Evolutionary conservation across 2,329 filamentous ascomycete species (phyloP).

Genomic region (Aspergillus ochraceus): DNA sequence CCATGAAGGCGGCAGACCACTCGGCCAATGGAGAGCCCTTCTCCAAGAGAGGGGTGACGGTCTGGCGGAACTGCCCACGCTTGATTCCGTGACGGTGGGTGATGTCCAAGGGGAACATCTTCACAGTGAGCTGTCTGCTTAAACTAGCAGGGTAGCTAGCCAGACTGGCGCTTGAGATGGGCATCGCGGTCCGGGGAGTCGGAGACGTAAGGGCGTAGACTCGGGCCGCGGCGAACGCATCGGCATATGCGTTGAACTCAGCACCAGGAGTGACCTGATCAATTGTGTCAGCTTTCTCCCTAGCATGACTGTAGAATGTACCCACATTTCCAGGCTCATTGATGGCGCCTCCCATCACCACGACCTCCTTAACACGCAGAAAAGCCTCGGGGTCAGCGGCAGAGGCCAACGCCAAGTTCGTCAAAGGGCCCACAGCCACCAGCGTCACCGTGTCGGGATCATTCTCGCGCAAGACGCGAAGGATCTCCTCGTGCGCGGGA

Average conservation of each 20-base stretch:
- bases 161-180: slow-evolving; percentile 50
- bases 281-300: not conserved
- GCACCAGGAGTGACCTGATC: slow-evolving; percentile 67
- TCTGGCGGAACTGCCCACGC: slow-evolving; percentile 58
- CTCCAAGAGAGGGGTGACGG: slow-evolving; percentile 56
- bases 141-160: slow-evolving; percentile 65
- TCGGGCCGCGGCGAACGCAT: slow-evolving; percentile 73
- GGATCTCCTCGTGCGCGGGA: slow-evolving; percentile 80
- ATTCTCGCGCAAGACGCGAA: slow-evolving; percentile 80
- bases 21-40: slow-evolving; percentile 70
- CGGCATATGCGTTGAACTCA: slow-evolving; percentile 95
- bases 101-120: slow-evolving; percentile 74
- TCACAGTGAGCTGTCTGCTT: slow-evolving; percentile 64
- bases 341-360: slow-evolving; percentile 92
- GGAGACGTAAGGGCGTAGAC: slow-evolving; percentile 76
- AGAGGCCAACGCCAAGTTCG: slow-evolving; percentile 88
- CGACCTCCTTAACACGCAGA: slow-evolving; percentile 81
- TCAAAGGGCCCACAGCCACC: slow-evolving; percentile 84
- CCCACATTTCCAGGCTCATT: slow-evolving; percentile 77
- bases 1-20: slow-evolving; percentile 72
- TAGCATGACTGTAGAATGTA: not conserved
- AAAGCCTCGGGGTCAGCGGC: slow-evolving; percentile 87
- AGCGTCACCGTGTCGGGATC: slow-evolving; percentile 85
- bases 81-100: slow-evolving; percentile 69
- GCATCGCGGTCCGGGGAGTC: slow-evolving; percentile 80